Evolutionary conservation across 2,329 filamentous ascomycete genomes (phyloP), one percentile per base, ranked within the genome.

Genomic region (Diplodia scrobiculata): DNA sequence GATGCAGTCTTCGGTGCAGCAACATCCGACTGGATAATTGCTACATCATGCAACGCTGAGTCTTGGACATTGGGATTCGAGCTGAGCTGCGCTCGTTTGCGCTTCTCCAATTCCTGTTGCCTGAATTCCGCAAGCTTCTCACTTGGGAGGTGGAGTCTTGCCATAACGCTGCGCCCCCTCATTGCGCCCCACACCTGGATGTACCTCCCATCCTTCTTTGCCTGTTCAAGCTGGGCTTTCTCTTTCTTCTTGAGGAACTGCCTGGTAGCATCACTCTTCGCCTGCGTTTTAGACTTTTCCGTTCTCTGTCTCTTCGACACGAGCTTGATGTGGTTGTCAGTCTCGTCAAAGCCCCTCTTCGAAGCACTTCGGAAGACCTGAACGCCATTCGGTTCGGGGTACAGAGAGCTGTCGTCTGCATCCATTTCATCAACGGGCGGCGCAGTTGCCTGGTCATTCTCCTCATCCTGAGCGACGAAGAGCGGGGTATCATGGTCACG

Each of bases 211-310:
- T 81, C 77, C 13, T 76, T 77, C 67, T 74, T 76, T 1, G 77
- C 77, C n/a, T 79, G 75, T 3, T 79, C 76, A 10, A 79, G 69
- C 14, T 76, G 75, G 72, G 73, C 79, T 72, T 70, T 81, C 73
- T 83, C 77, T 53, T 82, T 77, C 68, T 82, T 78, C 63, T 79
- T 79, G 67, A 81, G 78, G 66, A 81, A 83, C 65, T 83, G 79
- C 54, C 79, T 76, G 10, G 80, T 80, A 10, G 80, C 78, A 29
- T 78, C 76, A 51, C 75, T 81, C 70, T 79, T 81, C 6, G 69
- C 75, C 68, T 76, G 66, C 67, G 73, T 63, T 71, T 73, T 73
- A 36, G 74, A 72, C 69, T 79, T 79, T 36, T 74, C 74, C 34
- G 79, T 77, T 27, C 75, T 76, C 67, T 6, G 76, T 73, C 3